Conservation (phyloP, 2,329 filamentous ascomycete genomes). For the Cercospora sp. region DNA sequence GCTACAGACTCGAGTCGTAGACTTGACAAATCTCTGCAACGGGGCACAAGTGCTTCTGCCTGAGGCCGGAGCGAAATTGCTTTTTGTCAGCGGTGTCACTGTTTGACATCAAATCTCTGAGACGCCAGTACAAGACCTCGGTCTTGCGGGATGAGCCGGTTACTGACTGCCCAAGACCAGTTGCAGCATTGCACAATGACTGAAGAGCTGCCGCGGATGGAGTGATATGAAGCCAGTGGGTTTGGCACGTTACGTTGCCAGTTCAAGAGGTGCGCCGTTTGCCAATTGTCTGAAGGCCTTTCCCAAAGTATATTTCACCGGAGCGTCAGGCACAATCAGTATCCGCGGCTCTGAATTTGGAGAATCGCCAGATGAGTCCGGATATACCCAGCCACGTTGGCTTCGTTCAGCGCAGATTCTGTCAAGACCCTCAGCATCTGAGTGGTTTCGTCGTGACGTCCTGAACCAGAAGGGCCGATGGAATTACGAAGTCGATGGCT, state of each 20-base stretch:
- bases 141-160: not conserved
- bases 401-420: not conserved
- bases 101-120: not conserved
- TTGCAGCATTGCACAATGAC: not conserved
- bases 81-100: constrained; percentile 1
- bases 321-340: not conserved
- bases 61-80: not conserved
- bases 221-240: not conserved
- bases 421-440: not conserved
- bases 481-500: not conserved
- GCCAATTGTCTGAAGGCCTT: not conserved
- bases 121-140: not conserved
- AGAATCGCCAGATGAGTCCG: not conserved
- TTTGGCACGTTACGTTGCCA: not conserved
- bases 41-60: not conserved
- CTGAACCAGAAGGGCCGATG: not conserved
- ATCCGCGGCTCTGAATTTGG: not conserved
- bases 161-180: not conserved
- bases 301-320: not conserved
- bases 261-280: not conserved
- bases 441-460: not conserved
- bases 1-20: not conserved
- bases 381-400: not conserved
- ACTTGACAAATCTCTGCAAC: not conserved
- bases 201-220: not conserved